Percentiles rank a stretch among this genome's conserved stretches.
phyloP scores from a whole-genome alignment of 108 stramenopile genomes.

The Asterionellopsis glacialis region DNA sequence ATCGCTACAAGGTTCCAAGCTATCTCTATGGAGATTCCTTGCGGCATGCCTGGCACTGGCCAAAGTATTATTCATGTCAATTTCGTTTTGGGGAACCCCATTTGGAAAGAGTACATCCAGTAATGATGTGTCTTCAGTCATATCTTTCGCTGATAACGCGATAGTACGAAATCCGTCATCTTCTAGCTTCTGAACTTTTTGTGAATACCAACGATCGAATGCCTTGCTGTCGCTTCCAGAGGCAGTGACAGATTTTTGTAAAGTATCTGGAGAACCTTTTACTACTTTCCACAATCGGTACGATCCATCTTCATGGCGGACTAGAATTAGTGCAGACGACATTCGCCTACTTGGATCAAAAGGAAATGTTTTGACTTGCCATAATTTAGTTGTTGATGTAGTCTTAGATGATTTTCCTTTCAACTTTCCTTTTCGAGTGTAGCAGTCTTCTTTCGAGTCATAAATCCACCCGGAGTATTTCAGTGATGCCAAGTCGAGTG shows the following conservation, averaged over 20 bases:
- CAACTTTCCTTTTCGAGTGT: too few species aligned
- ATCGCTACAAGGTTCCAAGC: conserved; percentile 21
- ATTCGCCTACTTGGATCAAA: conserved; percentile 49
- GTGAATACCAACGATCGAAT: conserved; percentile 6
- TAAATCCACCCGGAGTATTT: conserved; percentile 50
- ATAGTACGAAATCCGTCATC: conserved; percentile 41
- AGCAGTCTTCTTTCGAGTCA: conserved; percentile 14
- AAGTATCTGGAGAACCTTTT: conserved; percentile 52
- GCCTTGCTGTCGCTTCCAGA: neutral
- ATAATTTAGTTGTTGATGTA: conserved; percentile 23
- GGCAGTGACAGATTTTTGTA: conserved; percentile 13
- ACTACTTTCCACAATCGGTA: conserved; percentile 27
- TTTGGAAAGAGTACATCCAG: conserved; percentile 30
- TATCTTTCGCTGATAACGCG: conserved; percentile 41
- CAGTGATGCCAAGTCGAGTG: conserved; percentile 54
- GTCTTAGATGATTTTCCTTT: conserved; percentile 1
- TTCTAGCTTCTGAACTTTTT: conserved; percentile 25
- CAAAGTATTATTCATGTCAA: conserved; percentile 4
- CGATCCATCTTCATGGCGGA: conserved; percentile 17
- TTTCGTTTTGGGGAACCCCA: conserved; percentile 21
- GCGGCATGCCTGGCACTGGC: conserved; percentile 15
- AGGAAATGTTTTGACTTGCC: conserved; percentile 62
- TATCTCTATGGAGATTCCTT: conserved; percentile 26
- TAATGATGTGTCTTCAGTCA: conserved; percentile 13
- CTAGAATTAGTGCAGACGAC: conserved; percentile 52